Conservation (phyloP, 2,329 filamentous ascomycete genomes). For the Pseudocercospora cruenta region DNA sequence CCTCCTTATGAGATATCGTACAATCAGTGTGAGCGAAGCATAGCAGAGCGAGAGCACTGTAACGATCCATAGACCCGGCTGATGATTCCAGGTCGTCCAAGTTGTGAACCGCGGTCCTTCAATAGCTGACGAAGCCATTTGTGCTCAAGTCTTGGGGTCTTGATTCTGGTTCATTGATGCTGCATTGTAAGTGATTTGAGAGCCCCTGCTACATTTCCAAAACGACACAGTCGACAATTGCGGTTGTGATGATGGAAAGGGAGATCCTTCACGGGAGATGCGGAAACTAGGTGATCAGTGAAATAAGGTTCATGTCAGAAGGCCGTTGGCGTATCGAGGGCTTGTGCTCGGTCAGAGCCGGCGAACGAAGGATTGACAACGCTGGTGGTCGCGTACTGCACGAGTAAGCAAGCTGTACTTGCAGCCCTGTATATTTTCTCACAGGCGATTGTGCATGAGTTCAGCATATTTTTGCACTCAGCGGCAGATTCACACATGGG, state of each 20-base stretch:
- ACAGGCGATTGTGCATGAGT: background rate
- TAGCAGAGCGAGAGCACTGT: constrained; percentile 1
- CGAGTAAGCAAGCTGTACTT: background rate
- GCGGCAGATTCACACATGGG: background rate
- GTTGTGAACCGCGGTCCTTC: constrained; percentile 4
- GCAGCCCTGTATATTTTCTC: background rate
- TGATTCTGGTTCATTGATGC: background rate
- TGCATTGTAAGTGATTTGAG: background rate
- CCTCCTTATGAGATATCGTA: background rate
- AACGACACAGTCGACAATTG: background rate
- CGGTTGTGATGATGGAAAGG: background rate
- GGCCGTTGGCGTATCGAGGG: background rate
- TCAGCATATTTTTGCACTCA: background rate
- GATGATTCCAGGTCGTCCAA: constrained; percentile 2
- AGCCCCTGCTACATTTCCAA: background rate
- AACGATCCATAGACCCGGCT: constrained; percentile 5
- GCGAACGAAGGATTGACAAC: background rate
- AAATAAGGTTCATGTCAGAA: constrained; percentile 1
- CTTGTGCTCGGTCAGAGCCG: background rate
- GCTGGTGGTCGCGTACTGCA: background rate
- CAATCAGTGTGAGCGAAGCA: constrained; percentile 1
- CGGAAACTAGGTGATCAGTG: background rate
- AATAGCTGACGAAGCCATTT: constrained; percentile 1
- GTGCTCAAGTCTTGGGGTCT: background rate
- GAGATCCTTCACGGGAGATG: constrained; percentile 1